A percentile compares a stretch with the other conserved stretches of the same genome.
Evolutionary conservation across 768 basidiomycete genomes (phyloP).

Genomic region (Serendipita sp.): DNA sequence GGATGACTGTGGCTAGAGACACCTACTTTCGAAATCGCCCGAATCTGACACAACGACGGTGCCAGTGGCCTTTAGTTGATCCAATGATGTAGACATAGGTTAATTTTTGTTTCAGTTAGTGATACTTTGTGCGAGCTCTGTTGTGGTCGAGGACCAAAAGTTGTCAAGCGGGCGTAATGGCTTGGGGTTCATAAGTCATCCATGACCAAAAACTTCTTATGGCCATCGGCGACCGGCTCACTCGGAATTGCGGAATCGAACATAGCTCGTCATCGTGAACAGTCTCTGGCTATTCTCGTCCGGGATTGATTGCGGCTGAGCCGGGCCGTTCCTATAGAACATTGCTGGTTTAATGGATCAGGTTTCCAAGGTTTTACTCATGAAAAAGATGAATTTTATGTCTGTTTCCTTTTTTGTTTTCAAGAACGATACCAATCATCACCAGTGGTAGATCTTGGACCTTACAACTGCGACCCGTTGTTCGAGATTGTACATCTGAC

Average conservation of each 20-base stretch:
- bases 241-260: background rate
- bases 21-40: slow-evolving; percentile 77
- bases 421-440: too few relatives aligned
- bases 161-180: slow-evolving; percentile 1
- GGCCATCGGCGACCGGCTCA: background rate
- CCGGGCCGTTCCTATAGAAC: too few relatives aligned
- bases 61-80: slow-evolving; percentile 69
- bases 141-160: background rate
- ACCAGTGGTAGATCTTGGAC: too few relatives aligned
- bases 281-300: background rate
- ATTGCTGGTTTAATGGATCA: too few relatives aligned
- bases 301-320: too few relatives aligned
- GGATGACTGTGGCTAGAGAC: slow-evolving; percentile 4
- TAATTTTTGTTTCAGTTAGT: background rate
- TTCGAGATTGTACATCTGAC: too few relatives aligned
- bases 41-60: slow-evolving; percentile 97
- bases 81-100: slow-evolving; percentile 24
- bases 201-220: too few relatives aligned
- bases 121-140: background rate
- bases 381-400: too few relatives aligned
- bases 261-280: background rate
- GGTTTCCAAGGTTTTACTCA: too few relatives aligned
- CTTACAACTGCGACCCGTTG: too few relatives aligned
- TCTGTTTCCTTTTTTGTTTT: too few relatives aligned
- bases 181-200: background rate